Evolutionary conservation across 441 rosid species (phyloP).

Genomic region (Bocquillonia castaneifolia): DNA sequence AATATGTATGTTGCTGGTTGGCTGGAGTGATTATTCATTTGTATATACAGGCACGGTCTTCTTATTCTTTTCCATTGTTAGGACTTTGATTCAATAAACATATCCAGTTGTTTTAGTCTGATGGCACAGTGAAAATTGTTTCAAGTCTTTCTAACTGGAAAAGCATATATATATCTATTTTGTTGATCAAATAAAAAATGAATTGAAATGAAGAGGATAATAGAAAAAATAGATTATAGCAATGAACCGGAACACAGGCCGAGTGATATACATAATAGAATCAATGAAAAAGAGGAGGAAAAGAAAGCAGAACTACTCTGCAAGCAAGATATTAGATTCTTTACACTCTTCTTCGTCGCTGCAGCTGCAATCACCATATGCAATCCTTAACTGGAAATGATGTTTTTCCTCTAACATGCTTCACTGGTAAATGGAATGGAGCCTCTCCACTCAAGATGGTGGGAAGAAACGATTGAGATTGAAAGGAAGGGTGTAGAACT

Average conservation of each 20-base stretch:
- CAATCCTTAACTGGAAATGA: constrained; percentile 36
- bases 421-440: background rate
- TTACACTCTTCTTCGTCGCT: constrained; percentile 13
- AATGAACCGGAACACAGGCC: constrained; percentile 4
- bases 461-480: constrained; percentile 97
- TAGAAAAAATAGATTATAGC: background rate
- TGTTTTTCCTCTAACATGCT: constrained; percentile 38
- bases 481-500: constrained; percentile 94
- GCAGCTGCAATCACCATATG: constrained; percentile 1
- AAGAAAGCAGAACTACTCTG: constrained; percentile 24
- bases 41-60: background rate
- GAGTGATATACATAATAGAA: constrained; percentile 7
- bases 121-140: no score
- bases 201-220: background rate
- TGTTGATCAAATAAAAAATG: background rate
- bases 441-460: constrained; percentile 52
- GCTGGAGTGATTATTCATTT: background rate
- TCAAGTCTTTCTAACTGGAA: no score
- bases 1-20: background rate
- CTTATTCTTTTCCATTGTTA: background rate
- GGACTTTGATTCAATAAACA: background rate
- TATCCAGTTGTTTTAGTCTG: background rate
- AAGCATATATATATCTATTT: background rate
- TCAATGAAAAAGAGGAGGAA: background rate
- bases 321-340: constrained; percentile 11